Conservation (phyloP, 176 grass and related monocot genomes). For the Avena insularis region DNA sequence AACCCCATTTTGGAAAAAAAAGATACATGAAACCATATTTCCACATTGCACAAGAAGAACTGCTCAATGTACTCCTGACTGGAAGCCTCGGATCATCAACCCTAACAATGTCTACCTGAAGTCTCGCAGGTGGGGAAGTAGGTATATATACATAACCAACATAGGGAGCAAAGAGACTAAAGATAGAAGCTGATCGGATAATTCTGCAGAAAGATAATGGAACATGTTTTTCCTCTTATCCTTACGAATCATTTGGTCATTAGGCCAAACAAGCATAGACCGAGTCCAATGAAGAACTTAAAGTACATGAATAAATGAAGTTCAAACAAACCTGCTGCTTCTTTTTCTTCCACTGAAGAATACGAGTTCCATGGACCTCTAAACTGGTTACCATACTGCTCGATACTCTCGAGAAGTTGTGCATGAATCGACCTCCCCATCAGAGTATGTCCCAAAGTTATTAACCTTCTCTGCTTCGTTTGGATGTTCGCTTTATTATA, state of each 20-base stretch:
- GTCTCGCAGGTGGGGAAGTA: neutral
- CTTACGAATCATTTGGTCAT: neutral
- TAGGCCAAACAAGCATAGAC: neutral
- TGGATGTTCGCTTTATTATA: no score
- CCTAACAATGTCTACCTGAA: neutral
- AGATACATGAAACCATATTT: neutral
- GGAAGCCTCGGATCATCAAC: constrained; percentile 20
- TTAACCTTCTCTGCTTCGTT: no score
- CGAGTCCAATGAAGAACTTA: constrained; percentile 19
- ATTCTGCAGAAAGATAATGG: constrained; percentile 42
- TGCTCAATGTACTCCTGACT: neutral
- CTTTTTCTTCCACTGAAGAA: constrained; percentile 55
- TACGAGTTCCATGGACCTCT: constrained; percentile 47
- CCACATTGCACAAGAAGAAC: neutral
- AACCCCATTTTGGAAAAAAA: no score
- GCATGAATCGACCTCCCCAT: constrained; percentile 60
- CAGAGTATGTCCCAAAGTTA: constrained; percentile 62
- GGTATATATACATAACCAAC: constrained; percentile 2
- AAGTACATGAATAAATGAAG: neutral
- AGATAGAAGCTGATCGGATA: neutral
- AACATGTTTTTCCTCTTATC: neutral
- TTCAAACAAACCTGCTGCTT: constrained; percentile 57
- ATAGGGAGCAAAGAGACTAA: neutral
- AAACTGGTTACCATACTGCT: constrained; percentile 79
- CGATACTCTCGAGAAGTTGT: constrained; percentile 90